phyloP scores from a whole-genome alignment of 306 rosid species.

The Senna tora region DNA sequence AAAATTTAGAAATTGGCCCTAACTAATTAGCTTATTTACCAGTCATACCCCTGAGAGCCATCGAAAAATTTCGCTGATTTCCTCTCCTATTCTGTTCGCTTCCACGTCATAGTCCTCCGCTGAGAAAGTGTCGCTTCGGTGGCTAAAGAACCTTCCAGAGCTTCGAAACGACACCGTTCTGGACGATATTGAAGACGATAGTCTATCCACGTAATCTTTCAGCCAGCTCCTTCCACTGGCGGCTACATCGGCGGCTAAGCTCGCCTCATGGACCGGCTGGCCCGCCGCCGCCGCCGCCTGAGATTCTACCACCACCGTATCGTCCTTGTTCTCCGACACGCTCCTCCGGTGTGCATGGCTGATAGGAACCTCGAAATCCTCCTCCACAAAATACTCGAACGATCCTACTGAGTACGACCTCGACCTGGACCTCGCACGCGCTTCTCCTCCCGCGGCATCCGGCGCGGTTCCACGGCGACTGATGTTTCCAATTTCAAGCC shows the following conservation, averaged over 20 bases:
- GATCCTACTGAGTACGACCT: conserved; percentile 88
- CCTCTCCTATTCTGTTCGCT: conserved; percentile 67
- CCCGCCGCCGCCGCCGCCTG: neutral
- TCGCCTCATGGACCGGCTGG: conserved; percentile 36
- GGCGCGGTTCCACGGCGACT: conserved; percentile 50
- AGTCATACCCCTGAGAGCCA: conserved; percentile 91
- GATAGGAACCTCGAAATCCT: conserved; percentile 61
- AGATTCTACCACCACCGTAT: conserved; percentile 11
- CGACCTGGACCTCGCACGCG: conserved; percentile 21
- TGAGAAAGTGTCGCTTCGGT: conserved; percentile 59
- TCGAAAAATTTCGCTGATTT: conserved; percentile 79
- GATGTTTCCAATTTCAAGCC: conserved; percentile 68
- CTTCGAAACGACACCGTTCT: conserved; percentile 77
- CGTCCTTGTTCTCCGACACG: conserved; percentile 57
- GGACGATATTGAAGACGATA: conserved; percentile 70
- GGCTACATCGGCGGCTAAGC: conserved; percentile 58
- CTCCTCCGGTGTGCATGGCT: conserved; percentile 56
- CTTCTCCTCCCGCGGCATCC: neutral
- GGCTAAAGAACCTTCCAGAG: conserved; percentile 83
- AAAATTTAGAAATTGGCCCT: conserved; percentile 32
- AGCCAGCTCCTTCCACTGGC: conserved; percentile 72
- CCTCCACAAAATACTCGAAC: conserved; percentile 72
- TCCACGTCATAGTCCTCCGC: conserved; percentile 68
- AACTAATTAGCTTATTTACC: conserved; percentile 42
- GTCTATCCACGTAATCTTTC: conserved; percentile 74